Conservation (phyloP, 2,329 filamentous ascomycete genomes). For the Macrophomina phaseolina region DNA sequence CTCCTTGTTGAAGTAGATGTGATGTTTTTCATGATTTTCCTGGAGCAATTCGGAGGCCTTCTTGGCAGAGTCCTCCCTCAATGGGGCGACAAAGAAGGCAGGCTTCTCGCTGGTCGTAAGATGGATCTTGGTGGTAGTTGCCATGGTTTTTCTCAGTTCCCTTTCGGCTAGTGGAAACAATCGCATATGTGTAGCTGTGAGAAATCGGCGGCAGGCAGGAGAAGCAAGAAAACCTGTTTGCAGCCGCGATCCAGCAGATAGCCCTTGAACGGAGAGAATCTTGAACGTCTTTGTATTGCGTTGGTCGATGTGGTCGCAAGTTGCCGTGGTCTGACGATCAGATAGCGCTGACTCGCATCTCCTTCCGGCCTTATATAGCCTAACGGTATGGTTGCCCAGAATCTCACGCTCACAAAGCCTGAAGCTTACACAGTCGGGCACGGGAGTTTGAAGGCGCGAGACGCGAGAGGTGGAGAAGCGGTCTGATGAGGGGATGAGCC, state of each 20-base stretch:
- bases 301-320: background rate
- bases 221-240: background rate
- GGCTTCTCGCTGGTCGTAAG: slow-evolving; percentile 44
- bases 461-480: background rate
- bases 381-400: background rate
- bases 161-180: background rate
- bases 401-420: background rate
- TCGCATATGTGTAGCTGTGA: background rate
- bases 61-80: slow-evolving; percentile 64
- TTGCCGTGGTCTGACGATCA: background rate
- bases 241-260: background rate
- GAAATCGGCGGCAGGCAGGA: background rate
- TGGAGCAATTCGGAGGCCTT: slow-evolving; percentile 73
- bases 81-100: slow-evolving; percentile 52
- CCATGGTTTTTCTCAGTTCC: slow-evolving; percentile 35
- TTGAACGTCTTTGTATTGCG: background rate
- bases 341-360: background rate
- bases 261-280: background rate
- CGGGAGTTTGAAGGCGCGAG: background rate
- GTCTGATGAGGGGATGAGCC: background rate
- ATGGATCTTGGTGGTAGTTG: slow-evolving; percentile 37
- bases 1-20: slow-evolving; percentile 78
- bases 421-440: background rate
- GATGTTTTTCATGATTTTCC: slow-evolving; percentile 73
- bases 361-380: background rate